These are phyloP conservation scores for Xylaria palmicola DNA, from an alignment of 495 filamentous ascomycete genomes.

Conservation along the genomic window DNA sequence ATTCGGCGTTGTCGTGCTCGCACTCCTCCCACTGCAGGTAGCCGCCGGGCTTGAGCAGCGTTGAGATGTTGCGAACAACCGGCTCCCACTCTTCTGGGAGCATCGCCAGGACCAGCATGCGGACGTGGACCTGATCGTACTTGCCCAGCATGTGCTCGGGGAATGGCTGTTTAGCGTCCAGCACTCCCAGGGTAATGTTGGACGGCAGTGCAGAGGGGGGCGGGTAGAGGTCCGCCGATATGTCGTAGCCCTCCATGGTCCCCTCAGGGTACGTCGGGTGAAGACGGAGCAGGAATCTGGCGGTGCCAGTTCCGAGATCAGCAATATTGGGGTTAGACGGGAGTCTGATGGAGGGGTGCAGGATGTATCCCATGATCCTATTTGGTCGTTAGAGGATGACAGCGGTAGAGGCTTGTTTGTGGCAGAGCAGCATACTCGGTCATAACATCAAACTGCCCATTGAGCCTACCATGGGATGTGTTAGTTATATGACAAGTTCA, in stretches of 20 bases:
- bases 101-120: constrained; percentile 34
- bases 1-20: constrained; percentile 14
- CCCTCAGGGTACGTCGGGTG: constrained; percentile 7
- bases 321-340: constrained; percentile 1
- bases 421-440: not conserved
- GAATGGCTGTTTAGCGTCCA: constrained; percentile 33
- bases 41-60: constrained; percentile 26
- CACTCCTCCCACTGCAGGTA: constrained; percentile 31
- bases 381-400: not conserved
- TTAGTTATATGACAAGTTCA: not conserved
- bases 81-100: constrained; percentile 21
- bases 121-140: constrained; percentile 39
- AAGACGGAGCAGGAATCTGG: not conserved
- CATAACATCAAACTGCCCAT: constrained; percentile 8
- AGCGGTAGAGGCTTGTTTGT: not conserved
- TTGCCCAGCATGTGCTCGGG: constrained; percentile 24
- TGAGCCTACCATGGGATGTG: constrained; percentile 1
- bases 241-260: constrained; percentile 38
- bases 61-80: constrained; percentile 24
- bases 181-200: constrained; percentile 29
- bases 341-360: constrained; percentile 1
- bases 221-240: constrained; percentile 30
- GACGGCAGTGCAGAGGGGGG: constrained; percentile 17
- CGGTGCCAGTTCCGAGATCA: constrained; percentile 12
- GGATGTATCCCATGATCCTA: not conserved